A percentile compares a stretch with the other conserved stretches of the same genome.
Conservation (phyloP, 2,329 filamentous ascomycete species). For the Alternaria ethzedia region DNA sequence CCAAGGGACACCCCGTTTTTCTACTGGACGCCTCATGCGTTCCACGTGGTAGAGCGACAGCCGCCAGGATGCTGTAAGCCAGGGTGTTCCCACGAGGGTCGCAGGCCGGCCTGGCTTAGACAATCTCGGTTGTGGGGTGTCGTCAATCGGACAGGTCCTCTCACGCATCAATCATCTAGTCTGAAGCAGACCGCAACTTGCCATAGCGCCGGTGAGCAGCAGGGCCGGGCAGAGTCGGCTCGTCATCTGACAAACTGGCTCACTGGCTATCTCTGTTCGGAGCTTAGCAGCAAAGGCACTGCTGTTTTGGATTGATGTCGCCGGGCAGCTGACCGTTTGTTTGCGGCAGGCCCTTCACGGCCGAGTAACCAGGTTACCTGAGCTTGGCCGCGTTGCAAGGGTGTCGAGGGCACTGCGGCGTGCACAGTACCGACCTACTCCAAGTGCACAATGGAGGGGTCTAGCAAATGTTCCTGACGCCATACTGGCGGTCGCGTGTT, state of each 20-base stretch:
- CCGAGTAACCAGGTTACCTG: slow-evolving; percentile 13
- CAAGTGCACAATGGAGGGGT: slow-evolving; percentile 6
- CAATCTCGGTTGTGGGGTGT: slow-evolving; percentile 22
- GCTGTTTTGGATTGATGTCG: slow-evolving; percentile 20
- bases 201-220: slow-evolving; percentile 22
- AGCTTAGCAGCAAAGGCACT: slow-evolving; percentile 15
- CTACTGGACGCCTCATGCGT: slow-evolving; percentile 17
- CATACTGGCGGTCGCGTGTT: slow-evolving; percentile 28
- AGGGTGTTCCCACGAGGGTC: slow-evolving; percentile 17
- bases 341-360: slow-evolving; percentile 9
- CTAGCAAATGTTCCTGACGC: slow-evolving; percentile 27
- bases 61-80: slow-evolving; percentile 6
- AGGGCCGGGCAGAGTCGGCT: slow-evolving; percentile 27
- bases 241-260: slow-evolving; percentile 17
- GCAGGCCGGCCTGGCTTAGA: slow-evolving; percentile 7
- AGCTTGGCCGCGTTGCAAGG: slow-evolving; percentile 19
- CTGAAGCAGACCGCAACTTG: slow-evolving; percentile 28
- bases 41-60: slow-evolving; percentile 24
- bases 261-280: slow-evolving; percentile 6
- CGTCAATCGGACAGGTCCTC: slow-evolving; percentile 15
- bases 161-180: slow-evolving; percentile 13
- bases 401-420: slow-evolving; percentile 11
- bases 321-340: slow-evolving; percentile 26
- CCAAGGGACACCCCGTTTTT: not conserved
- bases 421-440: slow-evolving; percentile 9